Evolutionary conservation across 1,139 yeast species (phyloP).

Genomic region (Wickerhamomyces sp.): DNA sequence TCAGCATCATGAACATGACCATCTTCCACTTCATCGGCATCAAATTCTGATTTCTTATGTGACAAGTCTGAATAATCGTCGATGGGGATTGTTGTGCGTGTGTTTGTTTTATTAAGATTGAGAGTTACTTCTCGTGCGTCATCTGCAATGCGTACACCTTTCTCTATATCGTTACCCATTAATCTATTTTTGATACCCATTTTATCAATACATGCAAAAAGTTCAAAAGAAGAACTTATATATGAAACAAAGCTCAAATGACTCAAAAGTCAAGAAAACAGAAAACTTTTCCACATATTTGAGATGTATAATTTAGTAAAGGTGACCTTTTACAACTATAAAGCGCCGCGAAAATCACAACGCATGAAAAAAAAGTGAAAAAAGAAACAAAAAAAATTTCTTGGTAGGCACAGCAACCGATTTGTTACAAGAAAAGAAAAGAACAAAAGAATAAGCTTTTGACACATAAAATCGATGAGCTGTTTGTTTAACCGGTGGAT

Average conservation of each 20-base stretch:
- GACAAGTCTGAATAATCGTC: background rate
- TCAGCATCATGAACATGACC: constrained; percentile 30
- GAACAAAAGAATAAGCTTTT: background rate
- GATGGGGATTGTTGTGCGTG: constrained; percentile 2
- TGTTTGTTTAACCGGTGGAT: no score
- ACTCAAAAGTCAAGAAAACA: background rate
- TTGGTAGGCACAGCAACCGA: no score
- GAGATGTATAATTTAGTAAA: no score
- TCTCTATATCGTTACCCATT: constrained; percentile 1
- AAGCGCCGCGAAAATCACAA: no score
- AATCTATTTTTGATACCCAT: background rate
- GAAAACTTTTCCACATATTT: background rate
- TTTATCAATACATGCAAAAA: background rate
- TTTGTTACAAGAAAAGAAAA: no score
- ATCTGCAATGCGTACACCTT: background rate
- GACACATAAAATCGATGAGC: background rate
- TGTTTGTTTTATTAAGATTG: background rate
- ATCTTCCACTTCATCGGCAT: constrained; percentile 11
- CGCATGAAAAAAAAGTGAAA: no score
- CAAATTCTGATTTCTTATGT: constrained; percentile 5
- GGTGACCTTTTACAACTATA: no score
- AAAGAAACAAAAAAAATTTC: no score
- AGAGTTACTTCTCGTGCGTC: background rate
- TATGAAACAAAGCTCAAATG: background rate
- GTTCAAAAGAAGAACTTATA: background rate